These are phyloP conservation scores for Microascus cirrosus DNA, from an alignment of 2,329 filamentous ascomycete species.

Conservation along the genomic window DNA sequence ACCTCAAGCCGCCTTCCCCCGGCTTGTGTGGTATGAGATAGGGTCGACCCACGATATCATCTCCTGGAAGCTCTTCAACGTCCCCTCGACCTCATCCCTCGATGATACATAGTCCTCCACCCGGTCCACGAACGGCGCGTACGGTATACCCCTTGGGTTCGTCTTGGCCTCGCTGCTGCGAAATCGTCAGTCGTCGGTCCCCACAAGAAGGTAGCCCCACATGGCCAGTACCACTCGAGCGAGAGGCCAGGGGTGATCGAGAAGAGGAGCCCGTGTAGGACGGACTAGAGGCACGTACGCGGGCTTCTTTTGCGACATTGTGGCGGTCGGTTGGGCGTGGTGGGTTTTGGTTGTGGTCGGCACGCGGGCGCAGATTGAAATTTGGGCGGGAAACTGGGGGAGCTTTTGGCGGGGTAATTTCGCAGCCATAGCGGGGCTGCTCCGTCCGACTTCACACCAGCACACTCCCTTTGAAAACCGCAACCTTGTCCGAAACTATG, in stretches of 20 bases:
- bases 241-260: neutral
- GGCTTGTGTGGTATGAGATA: neutral
- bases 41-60: constrained; percentile 65
- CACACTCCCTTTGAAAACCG: no score
- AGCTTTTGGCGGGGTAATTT: constrained; percentile 2
- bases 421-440: neutral
- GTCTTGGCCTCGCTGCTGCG: constrained; percentile 36
- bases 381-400: neutral
- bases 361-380: neutral
- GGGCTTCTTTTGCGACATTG: neutral
- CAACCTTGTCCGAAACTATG: no score
- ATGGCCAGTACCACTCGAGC: no score
- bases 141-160: constrained; percentile 75
- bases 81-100: constrained; percentile 67
- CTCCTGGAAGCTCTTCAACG: constrained; percentile 76
- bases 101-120: constrained; percentile 80
- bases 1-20: no score
- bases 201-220: no score
- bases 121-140: constrained; percentile 76
- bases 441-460: no score
- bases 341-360: neutral
- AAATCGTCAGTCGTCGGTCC: neutral
- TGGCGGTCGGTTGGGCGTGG: neutral
- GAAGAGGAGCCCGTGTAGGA: neutral
- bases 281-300: neutral